These are phyloP conservation scores for Isatis lusitanica DNA, from an alignment of 441 rosid species.

Conservation along the genomic window DNA sequence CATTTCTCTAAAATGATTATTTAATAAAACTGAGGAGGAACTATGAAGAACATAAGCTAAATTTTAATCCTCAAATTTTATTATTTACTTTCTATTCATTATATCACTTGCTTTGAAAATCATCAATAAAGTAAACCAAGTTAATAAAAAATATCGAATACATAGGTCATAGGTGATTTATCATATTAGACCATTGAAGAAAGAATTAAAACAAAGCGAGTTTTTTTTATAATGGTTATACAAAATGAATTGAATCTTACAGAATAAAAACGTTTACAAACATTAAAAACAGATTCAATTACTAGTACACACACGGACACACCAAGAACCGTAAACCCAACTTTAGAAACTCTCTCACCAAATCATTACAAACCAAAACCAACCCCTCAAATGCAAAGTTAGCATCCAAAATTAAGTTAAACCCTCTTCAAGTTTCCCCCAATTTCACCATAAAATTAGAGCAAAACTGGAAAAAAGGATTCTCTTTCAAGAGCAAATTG, in stretches of 20 bases:
- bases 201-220: background rate
- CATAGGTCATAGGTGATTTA: background rate
- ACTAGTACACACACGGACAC: background rate
- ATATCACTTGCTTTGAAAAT: too few species aligned
- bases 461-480: background rate
- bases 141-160: background rate
- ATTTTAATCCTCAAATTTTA: too few species aligned
- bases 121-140: too few species aligned
- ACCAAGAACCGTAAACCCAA: background rate
- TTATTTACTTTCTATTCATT: background rate
- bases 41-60: too few species aligned
- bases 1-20: too few species aligned
- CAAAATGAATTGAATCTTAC: constrained; percentile 13
- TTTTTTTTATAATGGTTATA: background rate
- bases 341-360: constrained; percentile 5
- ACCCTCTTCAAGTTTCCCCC: background rate
- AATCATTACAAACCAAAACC: constrained; percentile 26
- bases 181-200: background rate
- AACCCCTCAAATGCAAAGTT: constrained; percentile 8
- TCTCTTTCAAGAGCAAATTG: constrained; percentile 42
- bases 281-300: background rate
- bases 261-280: constrained; percentile 7
- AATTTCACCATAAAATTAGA: background rate
- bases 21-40: too few species aligned
- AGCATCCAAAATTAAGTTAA: background rate